Base-by-base conservation (phyloP, 805 yeast species). In the Candida berthetii region DNA sequence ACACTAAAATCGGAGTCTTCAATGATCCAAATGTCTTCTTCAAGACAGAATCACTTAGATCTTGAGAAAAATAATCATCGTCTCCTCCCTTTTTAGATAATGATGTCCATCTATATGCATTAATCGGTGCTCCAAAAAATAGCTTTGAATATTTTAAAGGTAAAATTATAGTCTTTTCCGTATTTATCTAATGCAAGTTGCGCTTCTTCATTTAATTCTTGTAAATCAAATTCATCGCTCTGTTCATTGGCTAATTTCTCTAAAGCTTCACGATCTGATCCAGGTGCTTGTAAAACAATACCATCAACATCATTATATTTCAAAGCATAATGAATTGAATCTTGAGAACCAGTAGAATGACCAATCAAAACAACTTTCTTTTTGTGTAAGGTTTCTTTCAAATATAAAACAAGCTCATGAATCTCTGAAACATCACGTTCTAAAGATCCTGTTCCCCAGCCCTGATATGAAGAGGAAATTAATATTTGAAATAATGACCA, bases 281-380 rank as follows among this genome's bases (percentile, higher is more conserved):
- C 88, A 1, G 88, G 75, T 0, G 91, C 95, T 55, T 86, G 93
- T 31, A 86, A 49, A n/a, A 82, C 71, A 1, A 74, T 83, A 2
- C 74, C 86, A 40, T 78, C 76, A 14, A 80, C 46, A 2, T 27
- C 47, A 1, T 47, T 41, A 9, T 48, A 57, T 1, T 52, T 48
- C 35, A 78, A 58, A 18, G 79, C 48, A 49, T 80, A 85, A 44
- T 78, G 74, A 54, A 85, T 64, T 1, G 78, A 72, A 54, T 86
- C 87, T 59, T 86, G 96, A 39, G 85, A 77, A 0, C 95, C 96
- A 0, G 95, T 86, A 15, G 93, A 85, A 53, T 85, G 91, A 14
- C 96, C 95, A 72, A 81, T 68, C 13, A 86, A 57, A 9, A 83
- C 81, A 25, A 86, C 63, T 45, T 71, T 76, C 29, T 64, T 52